Percentiles rank a stretch among this genome's conserved stretches.
These are phyloP conservation scores for Cladosporium sp. DNA, from an alignment of 2,329 filamentous ascomycete genomes.

Conservation along the genomic window DNA sequence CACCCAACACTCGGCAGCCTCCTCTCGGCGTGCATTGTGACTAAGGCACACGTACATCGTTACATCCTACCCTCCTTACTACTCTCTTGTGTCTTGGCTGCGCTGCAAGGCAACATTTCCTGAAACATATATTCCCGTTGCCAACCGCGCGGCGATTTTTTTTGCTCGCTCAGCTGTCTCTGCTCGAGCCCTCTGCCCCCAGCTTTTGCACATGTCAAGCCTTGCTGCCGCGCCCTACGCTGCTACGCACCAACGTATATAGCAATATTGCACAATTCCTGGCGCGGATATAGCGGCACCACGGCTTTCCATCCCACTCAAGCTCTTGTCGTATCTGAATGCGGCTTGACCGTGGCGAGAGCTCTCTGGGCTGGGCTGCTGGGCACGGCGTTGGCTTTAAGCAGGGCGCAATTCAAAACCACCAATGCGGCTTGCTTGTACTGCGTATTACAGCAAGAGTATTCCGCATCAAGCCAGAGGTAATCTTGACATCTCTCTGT, in stretches of 20 bases:
- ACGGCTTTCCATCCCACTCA: constrained; percentile 1
- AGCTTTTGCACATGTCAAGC: constrained; percentile 4
- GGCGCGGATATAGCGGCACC: constrained; percentile 4
- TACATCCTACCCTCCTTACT: neutral
- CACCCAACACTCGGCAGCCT: neutral
- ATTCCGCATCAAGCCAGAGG: neutral
- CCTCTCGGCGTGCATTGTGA: neutral
- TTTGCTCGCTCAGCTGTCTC: neutral
- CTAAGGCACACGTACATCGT: neutral
- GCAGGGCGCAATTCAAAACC: neutral
- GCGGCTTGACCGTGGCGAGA: neutral
- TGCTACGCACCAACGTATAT: neutral
- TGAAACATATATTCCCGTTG: constrained; percentile 14
- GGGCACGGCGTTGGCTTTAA: constrained; percentile 2
- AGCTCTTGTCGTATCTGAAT: neutral
- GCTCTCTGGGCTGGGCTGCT: neutral
- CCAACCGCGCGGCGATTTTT: constrained; percentile 12
- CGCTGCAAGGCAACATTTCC: constrained; percentile 5
- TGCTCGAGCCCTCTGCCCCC: neutral
- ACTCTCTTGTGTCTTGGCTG: constrained; percentile 2
- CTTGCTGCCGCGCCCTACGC: constrained; percentile 2
- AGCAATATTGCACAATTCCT: neutral
- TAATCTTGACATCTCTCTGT: neutral
- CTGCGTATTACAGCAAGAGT: neutral
- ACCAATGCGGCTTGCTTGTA: neutral